A percentile compares a stretch with the other conserved stretches of the same genome.
Conservation (phyloP, 306 rosid genomes). For the Lathyrus aphaca region DNA sequence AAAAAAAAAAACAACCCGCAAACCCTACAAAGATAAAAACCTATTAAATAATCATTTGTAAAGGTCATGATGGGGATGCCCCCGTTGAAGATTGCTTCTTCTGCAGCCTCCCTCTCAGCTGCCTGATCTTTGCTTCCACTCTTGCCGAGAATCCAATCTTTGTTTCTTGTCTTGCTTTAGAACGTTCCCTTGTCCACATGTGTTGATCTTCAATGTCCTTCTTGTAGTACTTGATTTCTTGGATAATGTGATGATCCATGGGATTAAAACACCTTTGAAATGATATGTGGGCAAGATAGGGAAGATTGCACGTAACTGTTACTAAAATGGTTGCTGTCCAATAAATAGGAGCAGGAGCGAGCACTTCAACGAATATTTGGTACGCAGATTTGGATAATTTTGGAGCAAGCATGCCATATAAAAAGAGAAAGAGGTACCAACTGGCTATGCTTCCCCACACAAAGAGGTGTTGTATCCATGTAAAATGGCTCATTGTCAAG, state of each 20-base stretch:
- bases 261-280: slow-evolving; percentile 85
- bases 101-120: slow-evolving; percentile 69
- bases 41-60: slow-evolving; percentile 31
- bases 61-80: slow-evolving; percentile 45
- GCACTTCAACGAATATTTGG: slow-evolving; percentile 76
- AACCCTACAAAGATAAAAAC: slow-evolving; percentile 44
- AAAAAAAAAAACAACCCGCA: slow-evolving; percentile 18
- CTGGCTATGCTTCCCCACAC: slow-evolving; percentile 87
- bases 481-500: slow-evolving; percentile 93
- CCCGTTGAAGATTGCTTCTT: slow-evolving; percentile 57
- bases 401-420: slow-evolving; percentile 81
- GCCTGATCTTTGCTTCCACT: slow-evolving; percentile 88
- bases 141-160: slow-evolving; percentile 93
- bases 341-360: slow-evolving; percentile 82
- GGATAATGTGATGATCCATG: slow-evolving; percentile 91
- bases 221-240: slow-evolving; percentile 81
- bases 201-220: slow-evolving; percentile 79
- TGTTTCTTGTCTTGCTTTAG: slow-evolving; percentile 89
- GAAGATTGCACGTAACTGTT: slow-evolving; percentile 77
- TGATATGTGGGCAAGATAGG: slow-evolving; percentile 83
- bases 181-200: slow-evolving; percentile 90
- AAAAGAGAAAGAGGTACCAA: slow-evolving; percentile 84
- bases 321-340: slow-evolving; percentile 79
- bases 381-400: slow-evolving; percentile 57
- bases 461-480: slow-evolving; percentile 92